phyloP scores from a whole-genome alignment of 805 yeast species.

The Yarrowia sp. region DNA sequence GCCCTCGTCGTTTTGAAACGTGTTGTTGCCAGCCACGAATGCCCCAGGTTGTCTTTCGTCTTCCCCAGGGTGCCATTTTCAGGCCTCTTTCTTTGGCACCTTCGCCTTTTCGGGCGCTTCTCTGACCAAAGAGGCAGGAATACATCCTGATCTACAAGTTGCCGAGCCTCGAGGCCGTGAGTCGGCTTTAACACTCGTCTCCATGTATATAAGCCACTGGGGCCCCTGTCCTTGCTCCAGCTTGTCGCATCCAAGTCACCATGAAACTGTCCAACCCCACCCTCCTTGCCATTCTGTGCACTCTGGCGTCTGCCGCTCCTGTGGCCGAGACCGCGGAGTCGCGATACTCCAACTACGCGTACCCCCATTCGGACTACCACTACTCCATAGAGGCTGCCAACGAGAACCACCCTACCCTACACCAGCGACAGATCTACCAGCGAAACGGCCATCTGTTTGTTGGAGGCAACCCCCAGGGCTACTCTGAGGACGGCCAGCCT shows the following conservation, averaged over 20 bases:
- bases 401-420: slow-evolving; percentile 14
- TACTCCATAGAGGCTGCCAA: slow-evolving; percentile 11
- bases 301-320: not conserved
- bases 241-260: not conserved
- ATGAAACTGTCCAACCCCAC: slow-evolving; percentile 4
- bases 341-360: slow-evolving; percentile 1
- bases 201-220: too few relatives aligned
- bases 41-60: too few relatives aligned
- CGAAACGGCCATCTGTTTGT: slow-evolving; percentile 14
- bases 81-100: too few relatives aligned
- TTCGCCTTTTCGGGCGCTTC: too few relatives aligned
- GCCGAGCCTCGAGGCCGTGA: too few relatives aligned
- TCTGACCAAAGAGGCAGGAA: too few relatives aligned
- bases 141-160: too few relatives aligned
- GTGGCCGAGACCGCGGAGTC: not conserved
- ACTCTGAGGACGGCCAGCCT: slow-evolving; percentile 20
- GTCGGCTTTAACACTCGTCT: too few relatives aligned
- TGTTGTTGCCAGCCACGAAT: too few relatives aligned
- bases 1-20: too few relatives aligned
- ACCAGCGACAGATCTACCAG: slow-evolving; percentile 8
- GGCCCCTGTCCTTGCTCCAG: too few relatives aligned
- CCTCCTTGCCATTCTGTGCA: not conserved
- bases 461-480: slow-evolving; percentile 20
- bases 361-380: slow-evolving; percentile 3
- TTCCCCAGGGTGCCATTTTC: too few relatives aligned